Evolutionary conservation across 106 monocot genomes (phyloP), one percentile per base, ranked within the genome.

Genomic region (Cymbidium sinense): DNA sequence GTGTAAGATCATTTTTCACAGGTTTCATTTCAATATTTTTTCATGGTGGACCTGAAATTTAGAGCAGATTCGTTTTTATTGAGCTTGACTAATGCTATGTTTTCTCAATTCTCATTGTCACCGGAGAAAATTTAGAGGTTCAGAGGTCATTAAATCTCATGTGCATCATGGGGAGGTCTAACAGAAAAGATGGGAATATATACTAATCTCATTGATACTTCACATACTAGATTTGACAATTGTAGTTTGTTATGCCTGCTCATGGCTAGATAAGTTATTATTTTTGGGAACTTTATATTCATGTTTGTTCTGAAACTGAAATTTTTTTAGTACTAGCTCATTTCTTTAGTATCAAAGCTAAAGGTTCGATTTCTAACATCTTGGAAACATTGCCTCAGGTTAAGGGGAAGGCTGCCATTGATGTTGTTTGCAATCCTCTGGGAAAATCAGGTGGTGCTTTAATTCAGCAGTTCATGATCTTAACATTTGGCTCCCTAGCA

Each of bases 361-460:
- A 58, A 58, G 58, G 23, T 65, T 67, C 33, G 10, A 20, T 65
- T 31, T 50, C 11, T 37, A 36, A 39, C 15, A 29, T 33, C n/a
- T 75, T 7, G 51, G 29, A 47, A 12, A 6, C 55, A 31, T 39
- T 33, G 6, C 20, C 77, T 54, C 18, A 94, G 98, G 94, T 98
- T 25, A 94, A 98, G 78, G 98, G 98, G 43, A 98, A 98, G 73
- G 98, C 98, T 19, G 94, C 94, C 6, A 98, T 98, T 64, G 98
- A 98, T 81, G 98, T 98, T 70, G 98, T 98, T 35, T 98, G 98
- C 88, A 98, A 98, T 73, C 98, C 98, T n/a, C 83, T 98, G 82
- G 98, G 98, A 30, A 98, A 98, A 72, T 98, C 98, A 33, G 94
- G 98, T 54, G 94, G 98, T 10, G 98, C 98, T 6, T 77, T 98